Base-by-base conservation (phyloP, 1,139 yeast species). In the Arxiozyma bovina region DNA sequence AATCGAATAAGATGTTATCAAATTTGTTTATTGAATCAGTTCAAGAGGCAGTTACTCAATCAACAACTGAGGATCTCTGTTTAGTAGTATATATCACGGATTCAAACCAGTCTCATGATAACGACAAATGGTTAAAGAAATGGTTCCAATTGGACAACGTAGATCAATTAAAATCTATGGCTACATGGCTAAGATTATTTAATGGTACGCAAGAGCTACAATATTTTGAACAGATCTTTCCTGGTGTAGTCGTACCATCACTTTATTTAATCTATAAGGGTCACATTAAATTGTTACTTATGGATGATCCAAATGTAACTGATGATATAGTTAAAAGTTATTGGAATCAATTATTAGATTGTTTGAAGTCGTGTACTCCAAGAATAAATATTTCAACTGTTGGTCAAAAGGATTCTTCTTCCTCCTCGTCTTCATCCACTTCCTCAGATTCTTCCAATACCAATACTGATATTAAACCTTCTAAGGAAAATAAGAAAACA, bases 181-280 rank as follows among this genome's bases (percentile, higher is more conserved):
- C 65, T 42, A 74, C 83, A 2, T 73, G 78, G 48, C 68, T 84
- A 51, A 72, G 74, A 59, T 66, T 84, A 43, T 55, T 68, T 1
- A 72, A 76, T 48, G 77, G 72, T n/a, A 70, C 82, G 0, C 63
- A 64, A 1, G 83, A 83, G 57, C 81, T 72, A 59, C 66, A 62
- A 0, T 73, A 71, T 59, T 82, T 85, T 60, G 70, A 74, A 48
- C 80, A 78, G 58, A 69, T 81, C 17, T 81, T 80, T 61, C 77
- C 77, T 0, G 72, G 73, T 38, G 73, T 76, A 42, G 63, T 61
- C 1, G 70, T 74, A 3, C 87, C 84, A 15, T 74, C 80, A 59
- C 70, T 78, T 57, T 79, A 73, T 67, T 72, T 80, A 53, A 73
- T 84, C 9, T 69, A 67, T 48, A 71, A 73, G 12, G 80, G 84